These are phyloP conservation scores for Hanseniaspora valbyensis DNA, from an alignment of 805 yeast species.

Conservation along the genomic window DNA sequence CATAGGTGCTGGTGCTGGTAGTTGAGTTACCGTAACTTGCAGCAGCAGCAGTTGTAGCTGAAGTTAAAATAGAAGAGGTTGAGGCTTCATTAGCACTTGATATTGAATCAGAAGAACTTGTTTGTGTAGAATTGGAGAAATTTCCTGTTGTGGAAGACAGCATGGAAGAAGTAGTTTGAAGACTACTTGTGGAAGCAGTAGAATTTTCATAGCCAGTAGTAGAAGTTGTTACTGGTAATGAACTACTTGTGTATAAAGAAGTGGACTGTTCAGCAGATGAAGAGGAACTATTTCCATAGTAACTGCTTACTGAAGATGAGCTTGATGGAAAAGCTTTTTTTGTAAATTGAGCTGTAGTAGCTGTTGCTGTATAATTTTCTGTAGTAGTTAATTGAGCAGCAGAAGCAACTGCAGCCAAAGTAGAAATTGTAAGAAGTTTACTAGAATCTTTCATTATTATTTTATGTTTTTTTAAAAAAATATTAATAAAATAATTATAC, in stretches of 20 bases:
- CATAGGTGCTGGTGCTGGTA: background rate
- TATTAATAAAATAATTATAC: too few relatives aligned
- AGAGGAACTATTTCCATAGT: constrained; percentile 13
- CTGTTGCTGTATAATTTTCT: constrained; percentile 21
- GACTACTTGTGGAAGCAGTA: constrained; percentile 1
- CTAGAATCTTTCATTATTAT: background rate
- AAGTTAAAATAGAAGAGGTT: too few relatives aligned
- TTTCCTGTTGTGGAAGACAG: too few relatives aligned
- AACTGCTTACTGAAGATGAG: background rate
- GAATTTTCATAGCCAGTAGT: background rate
- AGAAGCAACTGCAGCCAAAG: constrained; percentile 16
- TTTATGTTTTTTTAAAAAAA: too few relatives aligned
- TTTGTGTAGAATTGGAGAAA: too few relatives aligned
- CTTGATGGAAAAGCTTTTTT: constrained; percentile 16
- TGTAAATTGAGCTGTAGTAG: constrained; percentile 16
- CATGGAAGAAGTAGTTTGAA: background rate
- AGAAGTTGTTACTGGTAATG: background rate
- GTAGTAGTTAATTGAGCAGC: constrained; percentile 18
- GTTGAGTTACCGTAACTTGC: background rate
- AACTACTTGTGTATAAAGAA: background rate
- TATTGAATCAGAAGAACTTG: too few relatives aligned
- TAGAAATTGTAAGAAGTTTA: constrained; percentile 1
- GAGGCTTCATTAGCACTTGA: too few relatives aligned
- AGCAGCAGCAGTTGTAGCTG: background rate
- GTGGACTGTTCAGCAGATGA: background rate